Percentiles rank a stretch among this genome's conserved stretches.
Conservation (phyloP, 2,329 filamentous ascomycete genomes). For the Didymella arachidicola region DNA sequence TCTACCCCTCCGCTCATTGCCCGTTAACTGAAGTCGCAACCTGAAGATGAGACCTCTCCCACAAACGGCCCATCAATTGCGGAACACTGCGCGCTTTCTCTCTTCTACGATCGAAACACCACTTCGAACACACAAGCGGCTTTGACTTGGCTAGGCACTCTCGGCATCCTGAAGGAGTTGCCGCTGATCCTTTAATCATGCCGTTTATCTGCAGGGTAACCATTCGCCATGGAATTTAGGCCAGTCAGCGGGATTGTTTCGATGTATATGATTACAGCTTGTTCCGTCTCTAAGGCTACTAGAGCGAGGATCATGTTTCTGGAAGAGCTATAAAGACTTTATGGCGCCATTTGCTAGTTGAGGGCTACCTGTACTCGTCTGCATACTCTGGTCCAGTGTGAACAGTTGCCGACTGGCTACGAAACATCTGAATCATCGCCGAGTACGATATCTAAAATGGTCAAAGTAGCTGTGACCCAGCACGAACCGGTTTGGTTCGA, state of each 20-base stretch:
- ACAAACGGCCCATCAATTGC: background rate
- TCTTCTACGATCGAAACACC: background rate
- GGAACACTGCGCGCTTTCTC: background rate
- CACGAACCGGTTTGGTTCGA: slow-evolving; percentile 69
- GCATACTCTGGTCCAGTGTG: background rate
- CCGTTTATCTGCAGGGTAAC: background rate
- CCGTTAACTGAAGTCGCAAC: background rate
- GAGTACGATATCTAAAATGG: slow-evolving; percentile 8
- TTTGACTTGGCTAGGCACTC: slow-evolving; percentile 1
- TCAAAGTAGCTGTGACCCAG: slow-evolving; percentile 61
- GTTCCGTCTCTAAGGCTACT: background rate
- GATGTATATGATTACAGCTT: background rate
- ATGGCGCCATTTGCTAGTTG: background rate
- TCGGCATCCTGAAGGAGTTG: slow-evolving; percentile 2
- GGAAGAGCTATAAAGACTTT: background rate
- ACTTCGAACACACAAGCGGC: background rate
- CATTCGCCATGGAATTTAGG: background rate
- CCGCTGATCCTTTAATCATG: background rate
- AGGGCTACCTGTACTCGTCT: background rate
- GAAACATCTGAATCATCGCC: no score
- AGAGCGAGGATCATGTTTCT: background rate
- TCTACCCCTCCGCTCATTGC: background rate
- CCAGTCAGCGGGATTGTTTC: background rate
- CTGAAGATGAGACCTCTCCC: background rate
- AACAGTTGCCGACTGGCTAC: no score